phyloP scores from a whole-genome alignment of 495 filamentous ascomycete species.

The Extremus antarcticus region DNA sequence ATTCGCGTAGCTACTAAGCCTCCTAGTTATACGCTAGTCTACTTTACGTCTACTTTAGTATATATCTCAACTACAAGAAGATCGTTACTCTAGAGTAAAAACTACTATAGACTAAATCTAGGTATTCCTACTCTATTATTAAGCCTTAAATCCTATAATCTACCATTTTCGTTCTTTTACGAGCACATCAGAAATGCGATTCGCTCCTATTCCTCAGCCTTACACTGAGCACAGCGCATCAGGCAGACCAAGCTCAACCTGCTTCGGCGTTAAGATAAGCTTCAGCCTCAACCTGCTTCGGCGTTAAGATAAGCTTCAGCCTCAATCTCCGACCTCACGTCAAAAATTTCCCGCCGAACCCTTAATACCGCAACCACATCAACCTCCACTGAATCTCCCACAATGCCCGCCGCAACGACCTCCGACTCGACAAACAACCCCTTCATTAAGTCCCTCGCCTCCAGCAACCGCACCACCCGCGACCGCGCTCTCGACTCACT shows the following conservation, averaged over 20 bases:
- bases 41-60: too few relatives aligned
- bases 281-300: not conserved
- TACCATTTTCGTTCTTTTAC: too few relatives aligned
- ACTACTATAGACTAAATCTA: not conserved
- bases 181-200: not conserved
- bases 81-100: not conserved
- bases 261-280: not conserved
- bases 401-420: conserved; percentile 37
- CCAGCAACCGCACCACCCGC: conserved; percentile 70
- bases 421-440: conserved; percentile 37
- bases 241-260: not conserved
- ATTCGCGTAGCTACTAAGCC: too few relatives aligned
- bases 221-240: not conserved
- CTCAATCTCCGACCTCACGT: not conserved
- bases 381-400: not conserved
- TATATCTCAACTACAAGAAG: not conserved
- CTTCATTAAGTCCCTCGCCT: conserved; percentile 65
- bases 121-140: not conserved
- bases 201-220: not conserved
- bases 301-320: not conserved
- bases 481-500: conserved; percentile 72
- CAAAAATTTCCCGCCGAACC: not conserved
- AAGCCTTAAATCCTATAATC: not conserved
- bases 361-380: not conserved
- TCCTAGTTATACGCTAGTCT: too few relatives aligned